These are phyloP conservation scores for Penicillium arizonense DNA, from an alignment of 495 filamentous ascomycete genomes.

Conservation along the genomic window DNA sequence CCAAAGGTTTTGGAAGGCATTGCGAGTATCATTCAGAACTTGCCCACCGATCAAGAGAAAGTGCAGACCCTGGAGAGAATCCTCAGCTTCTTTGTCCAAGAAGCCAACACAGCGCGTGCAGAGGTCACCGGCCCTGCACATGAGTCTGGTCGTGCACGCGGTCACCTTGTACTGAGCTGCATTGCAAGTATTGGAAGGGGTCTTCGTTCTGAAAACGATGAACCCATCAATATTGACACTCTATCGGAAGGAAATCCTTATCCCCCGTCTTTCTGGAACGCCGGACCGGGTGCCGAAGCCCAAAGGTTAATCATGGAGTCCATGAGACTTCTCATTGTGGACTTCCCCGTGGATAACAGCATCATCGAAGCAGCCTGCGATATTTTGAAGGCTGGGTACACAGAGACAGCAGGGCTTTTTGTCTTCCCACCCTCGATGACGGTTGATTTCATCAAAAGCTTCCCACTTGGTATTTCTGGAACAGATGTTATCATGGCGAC, in stretches of 20 bases:
- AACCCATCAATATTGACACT: conserved; percentile 62
- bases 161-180: conserved; percentile 66
- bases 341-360: conserved; percentile 61
- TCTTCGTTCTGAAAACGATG: conserved; percentile 70
- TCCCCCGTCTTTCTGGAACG: conserved; percentile 58
- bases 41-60: conserved; percentile 63
- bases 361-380: conserved; percentile 75
- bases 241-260: conserved; percentile 35
- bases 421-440: conserved; percentile 69
- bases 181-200: conserved; percentile 76
- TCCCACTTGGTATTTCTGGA: conserved; percentile 61
- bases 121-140: conserved; percentile 33
- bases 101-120: conserved; percentile 33
- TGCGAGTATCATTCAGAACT: conserved; percentile 77
- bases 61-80: conserved; percentile 61
- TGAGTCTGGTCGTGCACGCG: conserved; percentile 52
- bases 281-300: conserved; percentile 48
- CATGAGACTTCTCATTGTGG: conserved; percentile 46
- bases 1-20: conserved; percentile 81
- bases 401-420: conserved; percentile 75
- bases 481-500: conserved; percentile 74
- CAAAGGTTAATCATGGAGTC: conserved; percentile 59
- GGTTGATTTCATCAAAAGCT: conserved; percentile 66
- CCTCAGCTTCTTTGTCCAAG: conserved; percentile 56
- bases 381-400: conserved; percentile 75